phyloP scores from a whole-genome alignment of 306 rosid species.

The Cucurbita pepo region DNA sequence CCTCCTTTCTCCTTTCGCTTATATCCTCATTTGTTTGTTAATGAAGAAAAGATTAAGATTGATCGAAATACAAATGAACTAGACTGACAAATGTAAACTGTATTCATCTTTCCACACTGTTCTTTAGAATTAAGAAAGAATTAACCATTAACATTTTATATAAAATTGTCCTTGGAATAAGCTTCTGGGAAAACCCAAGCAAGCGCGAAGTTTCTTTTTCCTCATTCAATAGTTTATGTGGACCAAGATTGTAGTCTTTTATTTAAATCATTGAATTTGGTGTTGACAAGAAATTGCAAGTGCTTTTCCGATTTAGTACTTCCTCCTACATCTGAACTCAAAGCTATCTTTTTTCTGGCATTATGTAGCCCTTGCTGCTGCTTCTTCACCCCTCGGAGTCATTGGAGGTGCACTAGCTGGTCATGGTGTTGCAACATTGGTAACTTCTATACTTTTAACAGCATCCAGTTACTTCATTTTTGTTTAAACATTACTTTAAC shows the following conservation, averaged over 20 bases:
- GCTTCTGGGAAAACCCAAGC: neutral
- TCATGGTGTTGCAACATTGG: slow-evolving; percentile 87
- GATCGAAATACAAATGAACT: neutral
- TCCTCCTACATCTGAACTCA: neutral
- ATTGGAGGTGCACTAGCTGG: slow-evolving; percentile 92
- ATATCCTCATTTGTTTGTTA: neutral
- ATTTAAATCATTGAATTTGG: neutral
- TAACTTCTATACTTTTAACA: slow-evolving; percentile 9
- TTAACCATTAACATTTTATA: neutral
- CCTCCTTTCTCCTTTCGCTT: neutral
- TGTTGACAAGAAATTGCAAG: too few relatives aligned
- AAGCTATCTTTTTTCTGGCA: slow-evolving; percentile 8
- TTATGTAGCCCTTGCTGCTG: slow-evolving; percentile 85
- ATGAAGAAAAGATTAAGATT: neutral
- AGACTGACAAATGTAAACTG: neutral
- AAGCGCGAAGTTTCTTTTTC: neutral
- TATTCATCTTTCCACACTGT: neutral
- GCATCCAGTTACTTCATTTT: neutral
- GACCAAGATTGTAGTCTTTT: neutral
- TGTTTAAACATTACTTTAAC: neutral
- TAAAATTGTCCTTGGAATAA: neutral
- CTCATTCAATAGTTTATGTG: neutral
- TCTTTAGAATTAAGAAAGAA: neutral
- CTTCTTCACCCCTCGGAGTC: slow-evolving; percentile 94
- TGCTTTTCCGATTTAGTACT: neutral